Conservation (phyloP, 306 rosid genomes). For the Rosa rugosa region DNA sequence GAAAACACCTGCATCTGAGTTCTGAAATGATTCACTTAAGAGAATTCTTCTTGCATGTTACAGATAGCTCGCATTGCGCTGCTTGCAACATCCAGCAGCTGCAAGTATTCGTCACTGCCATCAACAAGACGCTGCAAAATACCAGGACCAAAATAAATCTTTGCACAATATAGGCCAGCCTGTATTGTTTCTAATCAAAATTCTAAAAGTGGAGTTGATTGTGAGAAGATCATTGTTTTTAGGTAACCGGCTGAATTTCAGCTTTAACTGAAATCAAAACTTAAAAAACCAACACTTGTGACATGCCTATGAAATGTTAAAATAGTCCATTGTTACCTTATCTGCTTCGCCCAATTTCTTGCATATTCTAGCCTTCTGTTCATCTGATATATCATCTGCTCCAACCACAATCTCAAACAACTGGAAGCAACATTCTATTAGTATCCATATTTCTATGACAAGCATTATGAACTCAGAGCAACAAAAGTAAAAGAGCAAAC, state of each 20-base stretch:
- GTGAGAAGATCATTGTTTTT: neutral
- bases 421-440: conserved; percentile 38
- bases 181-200: neutral
- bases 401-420: conserved; percentile 71
- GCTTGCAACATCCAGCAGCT: conserved; percentile 83
- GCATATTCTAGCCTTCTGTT: conserved; percentile 86
- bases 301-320: neutral
- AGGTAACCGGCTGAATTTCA: neutral
- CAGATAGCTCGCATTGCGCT: conserved; percentile 59
- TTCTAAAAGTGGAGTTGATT: neutral
- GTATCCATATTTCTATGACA: conserved; percentile 4
- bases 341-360: conserved; percentile 87
- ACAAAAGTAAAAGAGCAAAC: conserved; percentile 16
- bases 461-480: conserved; percentile 9
- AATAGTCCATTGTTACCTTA: conserved; percentile 44
- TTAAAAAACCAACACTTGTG: neutral
- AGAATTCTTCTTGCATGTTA: conserved; percentile 62
- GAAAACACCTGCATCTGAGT: neutral
- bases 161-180: neutral
- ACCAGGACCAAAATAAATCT: conserved; percentile 25
- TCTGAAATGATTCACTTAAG: conserved; percentile 20
- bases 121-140: conserved; percentile 76
- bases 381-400: conserved; percentile 73
- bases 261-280: neutral
- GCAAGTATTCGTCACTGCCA: conserved; percentile 89